Percentiles rank a stretch among this genome's conserved stretches.
Conservation (phyloP, 495 filamentous ascomycete species). For the Aspergillus conjunctus region DNA sequence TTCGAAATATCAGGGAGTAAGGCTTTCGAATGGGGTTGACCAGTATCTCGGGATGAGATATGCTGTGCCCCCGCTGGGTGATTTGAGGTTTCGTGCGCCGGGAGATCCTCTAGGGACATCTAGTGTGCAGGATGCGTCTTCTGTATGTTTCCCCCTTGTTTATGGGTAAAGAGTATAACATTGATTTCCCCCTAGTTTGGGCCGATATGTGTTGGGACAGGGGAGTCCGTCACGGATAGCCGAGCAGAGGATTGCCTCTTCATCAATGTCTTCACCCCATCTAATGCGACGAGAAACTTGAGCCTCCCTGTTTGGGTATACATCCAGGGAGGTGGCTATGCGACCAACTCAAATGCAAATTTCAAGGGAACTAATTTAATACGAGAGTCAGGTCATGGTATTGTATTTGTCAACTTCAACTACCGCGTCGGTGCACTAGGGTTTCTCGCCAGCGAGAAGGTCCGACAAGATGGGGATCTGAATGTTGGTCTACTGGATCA, state of each 20-base stretch:
- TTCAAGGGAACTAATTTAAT: slow-evolving; percentile 64
- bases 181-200: no score
- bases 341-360: slow-evolving; percentile 60
- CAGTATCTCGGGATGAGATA: slow-evolving; percentile 21
- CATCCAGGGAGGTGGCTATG: slow-evolving; percentile 74
- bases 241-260: slow-evolving; percentile 70
- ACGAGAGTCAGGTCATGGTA: slow-evolving; percentile 46
- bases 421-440: slow-evolving; percentile 74
- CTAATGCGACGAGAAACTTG: slow-evolving; percentile 50
- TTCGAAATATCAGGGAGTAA: slow-evolving; percentile 9
- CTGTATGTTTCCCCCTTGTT: slow-evolving; percentile 18
- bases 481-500: slow-evolving; percentile 68
- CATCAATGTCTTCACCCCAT: slow-evolving; percentile 66
- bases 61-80: slow-evolving; percentile 11
- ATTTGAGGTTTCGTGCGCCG: slow-evolving; percentile 19
- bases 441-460: slow-evolving; percentile 63
- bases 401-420: slow-evolving; percentile 74
- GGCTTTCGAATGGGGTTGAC: slow-evolving; percentile 6
- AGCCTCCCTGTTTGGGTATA: slow-evolving; percentile 70
- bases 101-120: neutral
- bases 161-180: no score
- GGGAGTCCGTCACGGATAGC: slow-evolving; percentile 37
- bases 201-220: slow-evolving; percentile 40
- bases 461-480: slow-evolving; percentile 55
- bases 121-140: neutral